phyloP scores from a whole-genome alignment of 2,329 filamentous ascomycete species.

The Coniella vitis region DNA sequence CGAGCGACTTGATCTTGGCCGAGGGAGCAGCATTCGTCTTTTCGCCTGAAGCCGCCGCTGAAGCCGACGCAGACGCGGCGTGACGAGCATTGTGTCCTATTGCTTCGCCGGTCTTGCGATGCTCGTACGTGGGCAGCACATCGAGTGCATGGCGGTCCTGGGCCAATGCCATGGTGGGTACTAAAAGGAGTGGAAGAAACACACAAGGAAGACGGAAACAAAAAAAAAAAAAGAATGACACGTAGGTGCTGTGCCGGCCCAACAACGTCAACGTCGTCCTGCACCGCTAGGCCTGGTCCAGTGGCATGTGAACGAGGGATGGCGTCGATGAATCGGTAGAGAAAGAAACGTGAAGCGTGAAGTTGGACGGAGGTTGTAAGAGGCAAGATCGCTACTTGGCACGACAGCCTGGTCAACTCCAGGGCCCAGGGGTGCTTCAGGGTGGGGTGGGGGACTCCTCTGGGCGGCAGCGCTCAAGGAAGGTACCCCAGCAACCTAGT shows the following conservation, averaged over 20 bases:
- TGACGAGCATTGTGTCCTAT: neutral
- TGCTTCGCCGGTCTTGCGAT: neutral
- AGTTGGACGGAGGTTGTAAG: too few relatives aligned
- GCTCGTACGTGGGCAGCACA: neutral
- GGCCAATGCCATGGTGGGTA: too few relatives aligned
- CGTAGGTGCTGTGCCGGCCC: neutral
- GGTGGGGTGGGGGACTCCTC: too few relatives aligned
- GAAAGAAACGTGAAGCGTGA: neutral
- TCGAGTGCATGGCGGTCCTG: neutral
- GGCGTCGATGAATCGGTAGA: neutral
- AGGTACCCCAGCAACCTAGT: too few relatives aligned
- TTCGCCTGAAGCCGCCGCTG: neutral
- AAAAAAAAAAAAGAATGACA: neutral
- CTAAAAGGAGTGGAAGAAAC: neutral
- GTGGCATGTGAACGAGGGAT: neutral
- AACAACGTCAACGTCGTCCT: neutral
- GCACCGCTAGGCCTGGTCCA: neutral
- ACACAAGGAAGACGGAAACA: neutral
- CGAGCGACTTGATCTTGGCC: constrained; percentile 33
- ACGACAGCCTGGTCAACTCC: too few relatives aligned
- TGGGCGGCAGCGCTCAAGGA: too few relatives aligned
- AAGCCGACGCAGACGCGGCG: neutral
- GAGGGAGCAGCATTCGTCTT: neutral
- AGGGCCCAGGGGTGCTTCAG: too few relatives aligned
- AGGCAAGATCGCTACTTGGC: too few relatives aligned